phyloP scores from a whole-genome alignment of 257 asterid genomes.

The Verbascum thapsus region DNA sequence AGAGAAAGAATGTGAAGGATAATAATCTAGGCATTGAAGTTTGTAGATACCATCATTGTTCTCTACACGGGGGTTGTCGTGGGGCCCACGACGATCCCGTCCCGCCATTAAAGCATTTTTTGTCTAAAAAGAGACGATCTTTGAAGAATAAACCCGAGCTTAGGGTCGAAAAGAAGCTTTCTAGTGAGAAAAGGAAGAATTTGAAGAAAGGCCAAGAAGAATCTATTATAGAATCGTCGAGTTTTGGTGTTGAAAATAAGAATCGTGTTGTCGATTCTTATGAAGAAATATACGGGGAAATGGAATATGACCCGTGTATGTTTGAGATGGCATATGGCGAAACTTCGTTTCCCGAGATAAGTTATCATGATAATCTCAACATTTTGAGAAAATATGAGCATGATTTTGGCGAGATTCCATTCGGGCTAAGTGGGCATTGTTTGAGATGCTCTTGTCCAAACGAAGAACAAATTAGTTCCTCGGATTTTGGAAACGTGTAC shows the following conservation, averaged over 20 bases:
- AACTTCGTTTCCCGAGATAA: conserved; percentile 52
- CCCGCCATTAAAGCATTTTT: conserved; percentile 45
- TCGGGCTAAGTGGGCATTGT: conserved; percentile 34
- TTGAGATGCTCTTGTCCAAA: conserved; percentile 39
- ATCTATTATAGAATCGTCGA: conserved; percentile 29
- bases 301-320: conserved; percentile 26
- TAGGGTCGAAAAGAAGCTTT: conserved; percentile 21
- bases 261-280: conserved; percentile 23
- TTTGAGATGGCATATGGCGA: conserved; percentile 53
- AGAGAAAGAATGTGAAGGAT: conserved; percentile 41
- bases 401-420: conserved; percentile 28
- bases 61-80: conserved; percentile 69
- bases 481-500: conserved; percentile 11
- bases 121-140: conserved; percentile 43
- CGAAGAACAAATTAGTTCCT: conserved; percentile 22
- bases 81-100: conserved; percentile 42
- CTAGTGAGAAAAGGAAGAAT: conserved; percentile 36
- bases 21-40: conserved; percentile 46
- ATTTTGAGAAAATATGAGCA: conserved; percentile 39
- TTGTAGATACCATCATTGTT: conserved; percentile 91
- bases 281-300: conserved; percentile 23
- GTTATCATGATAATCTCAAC: conserved; percentile 44
- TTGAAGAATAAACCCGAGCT: conserved; percentile 43
- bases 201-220: conserved; percentile 26
- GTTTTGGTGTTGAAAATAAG: conserved; percentile 20